Conservation (phyloP, 2,329 filamentous ascomycete species). For the Fusarium temperatum region DNA sequence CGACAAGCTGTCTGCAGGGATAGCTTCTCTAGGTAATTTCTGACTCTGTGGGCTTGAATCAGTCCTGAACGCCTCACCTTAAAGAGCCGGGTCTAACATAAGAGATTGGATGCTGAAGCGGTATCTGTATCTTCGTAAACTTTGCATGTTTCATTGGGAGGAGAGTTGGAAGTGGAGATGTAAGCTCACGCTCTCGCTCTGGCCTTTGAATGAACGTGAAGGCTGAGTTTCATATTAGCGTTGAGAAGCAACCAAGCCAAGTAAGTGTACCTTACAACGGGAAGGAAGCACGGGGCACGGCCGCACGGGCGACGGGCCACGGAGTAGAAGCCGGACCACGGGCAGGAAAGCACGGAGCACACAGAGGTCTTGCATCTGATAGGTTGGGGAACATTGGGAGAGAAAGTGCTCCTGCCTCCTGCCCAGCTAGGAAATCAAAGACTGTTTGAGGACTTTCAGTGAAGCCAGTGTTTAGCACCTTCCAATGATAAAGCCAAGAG, state of each 20-base stretch:
- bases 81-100: neutral
- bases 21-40: conserved; percentile 19
- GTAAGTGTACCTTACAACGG: conserved; percentile 8
- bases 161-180: neutral
- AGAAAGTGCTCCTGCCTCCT: conserved; percentile 27
- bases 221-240: conserved; percentile 23
- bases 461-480: conserved; percentile 2
- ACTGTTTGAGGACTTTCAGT: conserved; percentile 7
- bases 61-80: neutral
- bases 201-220: neutral
- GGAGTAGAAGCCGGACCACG: conserved; percentile 31
- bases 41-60: conserved; percentile 23
- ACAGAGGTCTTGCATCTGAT: neutral
- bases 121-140: neutral
- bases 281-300: conserved; percentile 30
- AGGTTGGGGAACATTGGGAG: conserved; percentile 3
- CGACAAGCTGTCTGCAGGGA: conserved; percentile 23
- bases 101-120: neutral
- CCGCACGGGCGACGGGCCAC: conserved; percentile 13
- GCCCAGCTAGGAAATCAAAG: conserved; percentile 33
- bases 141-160: neutral
- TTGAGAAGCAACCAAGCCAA: neutral
- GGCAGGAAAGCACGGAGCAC: conserved; percentile 30
- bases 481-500: neutral
- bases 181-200: neutral